phyloP scores from a whole-genome alignment of 768 basidiomycete genomes.

The Suillus variegatus region DNA sequence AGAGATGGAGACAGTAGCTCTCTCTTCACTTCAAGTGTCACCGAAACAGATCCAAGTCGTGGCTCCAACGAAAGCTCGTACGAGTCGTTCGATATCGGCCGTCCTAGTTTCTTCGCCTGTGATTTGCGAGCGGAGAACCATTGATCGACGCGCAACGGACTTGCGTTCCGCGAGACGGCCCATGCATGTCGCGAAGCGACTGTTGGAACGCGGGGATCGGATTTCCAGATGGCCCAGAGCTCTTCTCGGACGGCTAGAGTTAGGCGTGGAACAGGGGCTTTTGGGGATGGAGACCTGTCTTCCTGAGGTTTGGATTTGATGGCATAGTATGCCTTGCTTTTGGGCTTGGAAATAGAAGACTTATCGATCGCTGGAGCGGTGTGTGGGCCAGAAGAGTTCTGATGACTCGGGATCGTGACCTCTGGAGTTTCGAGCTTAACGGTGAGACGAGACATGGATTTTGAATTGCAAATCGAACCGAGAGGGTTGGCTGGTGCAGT shows the following conservation, averaged over 20 bases:
- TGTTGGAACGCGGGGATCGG: conserved; percentile 30
- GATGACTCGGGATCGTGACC: not conserved
- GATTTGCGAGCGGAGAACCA: conserved; percentile 30
- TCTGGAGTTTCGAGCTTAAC: not conserved
- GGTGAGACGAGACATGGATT: too few relatives aligned
- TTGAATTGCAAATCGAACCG: too few relatives aligned
- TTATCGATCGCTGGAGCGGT: not conserved
- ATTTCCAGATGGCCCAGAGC: conserved; percentile 32
- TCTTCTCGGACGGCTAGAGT: conserved; percentile 17
- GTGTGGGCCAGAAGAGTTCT: not conserved
- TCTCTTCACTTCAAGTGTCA: conserved; percentile 13
- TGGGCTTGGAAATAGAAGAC: not conserved
- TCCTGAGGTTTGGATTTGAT: not conserved
- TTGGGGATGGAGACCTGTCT: not conserved
- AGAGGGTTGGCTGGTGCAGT: too few relatives aligned
- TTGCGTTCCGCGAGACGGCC: conserved; percentile 25
- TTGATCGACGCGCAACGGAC: conserved; percentile 19
- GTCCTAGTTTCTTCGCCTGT: conserved; percentile 24
- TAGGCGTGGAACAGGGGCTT: not conserved
- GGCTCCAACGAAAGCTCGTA: conserved; percentile 24
- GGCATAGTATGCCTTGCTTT: not conserved
- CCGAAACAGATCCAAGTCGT: not conserved
- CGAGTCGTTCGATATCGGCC: conserved; percentile 17
- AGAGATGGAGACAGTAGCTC: conserved; percentile 4
- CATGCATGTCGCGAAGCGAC: conserved; percentile 27